These are phyloP conservation scores for Peronospora tabacina DNA, from an alignment of 352 stramenopile genomes.

Conservation along the genomic window DNA sequence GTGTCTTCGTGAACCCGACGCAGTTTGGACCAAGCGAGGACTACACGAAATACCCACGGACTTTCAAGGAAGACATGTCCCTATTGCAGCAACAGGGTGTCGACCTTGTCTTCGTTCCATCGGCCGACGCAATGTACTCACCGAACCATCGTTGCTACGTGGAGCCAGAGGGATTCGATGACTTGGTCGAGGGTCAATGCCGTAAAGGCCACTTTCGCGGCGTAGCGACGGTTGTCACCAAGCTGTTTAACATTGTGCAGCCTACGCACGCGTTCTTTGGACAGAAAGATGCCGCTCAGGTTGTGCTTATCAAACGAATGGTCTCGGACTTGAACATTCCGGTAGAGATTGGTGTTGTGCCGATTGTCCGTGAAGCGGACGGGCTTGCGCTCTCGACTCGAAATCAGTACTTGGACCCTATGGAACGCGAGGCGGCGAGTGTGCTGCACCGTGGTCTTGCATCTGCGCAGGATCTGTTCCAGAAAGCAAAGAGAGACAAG, in stretches of 20 bases:
- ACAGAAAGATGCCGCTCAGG: conserved; percentile 98
- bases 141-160: conserved; percentile 85
- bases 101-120: conserved; percentile 87
- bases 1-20: conserved; percentile 98
- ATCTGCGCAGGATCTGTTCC: conserved; percentile 44
- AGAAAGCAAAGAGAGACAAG: conserved; percentile 15
- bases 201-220: conserved; percentile 96
- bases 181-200: conserved; percentile 86
- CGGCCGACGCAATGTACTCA: conserved; percentile 84
- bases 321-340: conserved; percentile 95
- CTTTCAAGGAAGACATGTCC: conserved; percentile 90
- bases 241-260: conserved; percentile 98
- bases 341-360: conserved; percentile 86
- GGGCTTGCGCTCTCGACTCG: conserved; percentile 96
- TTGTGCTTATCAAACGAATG: conserved; percentile 92
- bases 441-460: conserved; percentile 84
- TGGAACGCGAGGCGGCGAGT: conserved; percentile 83
- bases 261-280: conserved; percentile 97
- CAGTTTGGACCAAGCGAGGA: conserved; percentile 98
- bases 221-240: conserved; percentile 98
- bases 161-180: conserved; percentile 90
- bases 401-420: conserved; percentile 94
- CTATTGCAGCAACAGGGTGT: conserved; percentile 83
- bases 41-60: conserved; percentile 96
- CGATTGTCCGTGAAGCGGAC: conserved; percentile 91